Evolutionary conservation across 352 stramenopile genomes (phyloP).

Genomic region (Phytophthora crassamura): DNA sequence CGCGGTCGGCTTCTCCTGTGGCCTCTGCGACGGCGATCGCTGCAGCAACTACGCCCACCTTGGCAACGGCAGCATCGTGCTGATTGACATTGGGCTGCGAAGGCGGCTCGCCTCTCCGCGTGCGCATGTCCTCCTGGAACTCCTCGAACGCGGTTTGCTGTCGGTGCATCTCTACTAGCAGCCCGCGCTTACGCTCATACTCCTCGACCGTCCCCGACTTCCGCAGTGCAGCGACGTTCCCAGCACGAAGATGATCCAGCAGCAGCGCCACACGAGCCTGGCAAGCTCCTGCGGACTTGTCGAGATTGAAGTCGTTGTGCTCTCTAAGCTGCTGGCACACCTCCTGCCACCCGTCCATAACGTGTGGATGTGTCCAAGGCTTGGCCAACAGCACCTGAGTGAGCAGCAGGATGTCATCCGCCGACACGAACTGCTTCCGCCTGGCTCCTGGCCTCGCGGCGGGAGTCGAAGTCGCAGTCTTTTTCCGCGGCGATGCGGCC

Average conservation of each 20-base stretch:
- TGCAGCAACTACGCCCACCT: slow-evolving; percentile 31
- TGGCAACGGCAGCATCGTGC: slow-evolving; percentile 36
- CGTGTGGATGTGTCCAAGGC: slow-evolving; percentile 34
- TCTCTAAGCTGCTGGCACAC: slow-evolving; percentile 28
- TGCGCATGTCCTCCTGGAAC: slow-evolving; percentile 23
- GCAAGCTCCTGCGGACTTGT: slow-evolving; percentile 47
- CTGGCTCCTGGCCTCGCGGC: not conserved
- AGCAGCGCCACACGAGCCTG: slow-evolving; percentile 38
- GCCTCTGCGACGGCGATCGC: slow-evolving; percentile 28
- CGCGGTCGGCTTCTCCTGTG: slow-evolving; percentile 21
- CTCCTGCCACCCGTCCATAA: slow-evolving; percentile 49
- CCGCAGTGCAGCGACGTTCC: slow-evolving; percentile 36
- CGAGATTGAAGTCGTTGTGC: slow-evolving; percentile 26
- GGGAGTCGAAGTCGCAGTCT: not conserved
- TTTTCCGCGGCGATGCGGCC: slow-evolving; percentile 2
- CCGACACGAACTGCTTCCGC: slow-evolving; percentile 49
- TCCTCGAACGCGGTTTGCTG: slow-evolving; percentile 27
- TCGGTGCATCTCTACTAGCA: slow-evolving; percentile 33
- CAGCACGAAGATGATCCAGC: slow-evolving; percentile 37
- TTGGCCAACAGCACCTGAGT: slow-evolving; percentile 37
- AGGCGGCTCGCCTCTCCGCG: slow-evolving; percentile 15
- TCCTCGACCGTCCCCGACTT: slow-evolving; percentile 41
- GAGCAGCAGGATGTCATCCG: slow-evolving; percentile 43
- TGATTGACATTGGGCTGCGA: slow-evolving; percentile 11
- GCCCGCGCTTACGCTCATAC: slow-evolving; percentile 33